Conservation (phyloP, 2,329 filamentous ascomycete species). For the Curvularia hawaiiensis region DNA sequence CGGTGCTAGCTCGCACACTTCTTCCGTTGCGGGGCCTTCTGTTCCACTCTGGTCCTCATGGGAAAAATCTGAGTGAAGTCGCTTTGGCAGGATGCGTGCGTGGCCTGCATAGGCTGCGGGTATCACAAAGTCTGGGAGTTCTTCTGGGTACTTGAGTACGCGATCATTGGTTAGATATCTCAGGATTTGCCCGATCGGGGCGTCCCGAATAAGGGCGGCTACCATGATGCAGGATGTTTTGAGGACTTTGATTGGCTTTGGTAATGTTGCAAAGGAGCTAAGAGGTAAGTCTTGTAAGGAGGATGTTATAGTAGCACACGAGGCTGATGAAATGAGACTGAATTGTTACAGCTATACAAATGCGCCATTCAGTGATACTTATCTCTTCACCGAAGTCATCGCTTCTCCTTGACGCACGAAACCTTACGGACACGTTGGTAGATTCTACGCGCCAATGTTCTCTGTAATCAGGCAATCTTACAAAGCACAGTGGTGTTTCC, state of each 20-base stretch:
- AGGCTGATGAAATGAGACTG: background rate
- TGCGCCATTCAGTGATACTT: constrained; percentile 1
- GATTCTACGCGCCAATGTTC: background rate
- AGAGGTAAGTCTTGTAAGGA: background rate
- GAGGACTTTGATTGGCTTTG: background rate
- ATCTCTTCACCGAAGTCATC: background rate
- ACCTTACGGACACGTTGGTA: background rate
- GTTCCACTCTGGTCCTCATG: constrained; percentile 12
- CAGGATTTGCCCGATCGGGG: constrained; percentile 64
- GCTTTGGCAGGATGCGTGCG: constrained; percentile 13
- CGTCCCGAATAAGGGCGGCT: constrained; percentile 55
- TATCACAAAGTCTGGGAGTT: constrained; percentile 59
- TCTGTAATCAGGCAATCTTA: constrained; percentile 5
- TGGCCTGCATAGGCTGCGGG: constrained; percentile 51
- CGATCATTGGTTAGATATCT: constrained; percentile 60
- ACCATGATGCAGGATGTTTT: background rate
- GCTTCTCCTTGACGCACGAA: background rate
- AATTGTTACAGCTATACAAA: background rate
- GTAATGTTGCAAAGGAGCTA: background rate
- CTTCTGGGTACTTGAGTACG: constrained; percentile 65
- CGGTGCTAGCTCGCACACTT: constrained; percentile 29
- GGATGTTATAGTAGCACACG: background rate
- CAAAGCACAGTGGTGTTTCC: background rate
- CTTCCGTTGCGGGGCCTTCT: constrained; percentile 32
- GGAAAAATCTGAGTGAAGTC: constrained; percentile 17